A percentile compares a stretch with the other conserved stretches of the same genome.
phyloP scores from a whole-genome alignment of 768 basidiomycete genomes.

The Tricholoma sp. region DNA sequence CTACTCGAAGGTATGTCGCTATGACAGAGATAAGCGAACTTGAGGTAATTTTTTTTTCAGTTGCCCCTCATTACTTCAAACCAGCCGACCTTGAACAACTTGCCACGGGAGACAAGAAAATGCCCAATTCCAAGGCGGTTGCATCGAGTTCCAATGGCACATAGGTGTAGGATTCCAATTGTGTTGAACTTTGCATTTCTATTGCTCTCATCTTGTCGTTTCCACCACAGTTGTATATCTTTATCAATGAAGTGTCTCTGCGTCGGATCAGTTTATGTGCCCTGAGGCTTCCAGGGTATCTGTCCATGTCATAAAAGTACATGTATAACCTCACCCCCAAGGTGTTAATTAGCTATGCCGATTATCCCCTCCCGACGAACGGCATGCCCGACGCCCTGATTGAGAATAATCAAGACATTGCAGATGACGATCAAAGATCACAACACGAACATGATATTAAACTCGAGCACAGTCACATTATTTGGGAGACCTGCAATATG shows the following conservation, averaged over 20 bases:
- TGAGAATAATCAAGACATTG: background rate
- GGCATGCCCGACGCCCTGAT: conserved; percentile 24
- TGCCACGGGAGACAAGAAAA: conserved; percentile 81
- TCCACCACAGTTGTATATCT: background rate
- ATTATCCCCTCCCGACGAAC: conserved; percentile 25
- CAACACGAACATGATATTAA: conserved; percentile 65
- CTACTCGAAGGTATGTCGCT: conserved; percentile 70
- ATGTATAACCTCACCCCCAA: background rate
- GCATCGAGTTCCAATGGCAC: conserved; percentile 29
- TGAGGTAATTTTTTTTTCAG: conserved; percentile 31
- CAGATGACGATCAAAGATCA: background rate
- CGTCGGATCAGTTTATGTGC: background rate
- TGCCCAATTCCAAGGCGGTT: conserved; percentile 82
- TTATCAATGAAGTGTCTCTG: background rate
- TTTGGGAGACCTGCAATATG: conserved; percentile 66
- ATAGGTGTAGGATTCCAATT: conserved; percentile 10
- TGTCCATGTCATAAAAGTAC: background rate
- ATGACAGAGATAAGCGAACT: background rate
- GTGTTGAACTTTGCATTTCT: background rate
- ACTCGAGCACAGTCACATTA: conserved; percentile 62
- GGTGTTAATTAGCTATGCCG: background rate
- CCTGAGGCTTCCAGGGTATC: background rate
- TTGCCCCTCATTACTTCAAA: conserved; percentile 97
- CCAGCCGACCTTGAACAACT: conserved; percentile 75
- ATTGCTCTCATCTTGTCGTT: background rate